Conservation (phyloP, 768 basidiomycete genomes). For the Erythrobasidium yunnanense region DNA sequence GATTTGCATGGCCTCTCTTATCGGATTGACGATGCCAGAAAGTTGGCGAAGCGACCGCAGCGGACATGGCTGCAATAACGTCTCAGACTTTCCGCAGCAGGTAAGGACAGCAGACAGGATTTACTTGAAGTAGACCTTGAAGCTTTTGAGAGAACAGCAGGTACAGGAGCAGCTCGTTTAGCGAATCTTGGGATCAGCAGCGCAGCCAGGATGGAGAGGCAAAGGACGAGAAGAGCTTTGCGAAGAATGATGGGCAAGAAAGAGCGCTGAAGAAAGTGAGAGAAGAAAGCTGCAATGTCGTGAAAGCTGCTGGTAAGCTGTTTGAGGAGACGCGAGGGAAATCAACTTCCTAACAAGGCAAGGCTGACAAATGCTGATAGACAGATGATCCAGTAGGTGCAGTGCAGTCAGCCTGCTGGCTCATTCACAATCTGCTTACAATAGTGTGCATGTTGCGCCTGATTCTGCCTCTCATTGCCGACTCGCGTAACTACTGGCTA, state of each 20-base stretch:
- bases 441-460: no score
- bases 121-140: not conserved
- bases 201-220: slow-evolving; percentile 6
- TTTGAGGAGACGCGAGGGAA: not conserved
- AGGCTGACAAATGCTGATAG: not conserved
- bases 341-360: not conserved
- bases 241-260: not conserved
- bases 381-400: no score
- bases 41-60: not conserved
- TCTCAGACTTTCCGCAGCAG: no score
- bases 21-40: not conserved
- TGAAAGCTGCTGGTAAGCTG: not conserved
- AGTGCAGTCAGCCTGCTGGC: no score
- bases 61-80: slow-evolving; percentile 1
- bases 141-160: not conserved
- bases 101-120: not conserved
- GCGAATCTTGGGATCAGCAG: not conserved
- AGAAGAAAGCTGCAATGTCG: not conserved
- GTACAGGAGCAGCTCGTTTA: not conserved
- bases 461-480: no score
- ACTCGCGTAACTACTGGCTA: no score
- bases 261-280: not conserved
- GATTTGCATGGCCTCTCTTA: slow-evolving; percentile 14
- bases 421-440: no score
- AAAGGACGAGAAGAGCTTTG: not conserved